Evolutionary conservation across 352 stramenopile species (phyloP).

Genomic region (Pythium dissimile): DNA sequence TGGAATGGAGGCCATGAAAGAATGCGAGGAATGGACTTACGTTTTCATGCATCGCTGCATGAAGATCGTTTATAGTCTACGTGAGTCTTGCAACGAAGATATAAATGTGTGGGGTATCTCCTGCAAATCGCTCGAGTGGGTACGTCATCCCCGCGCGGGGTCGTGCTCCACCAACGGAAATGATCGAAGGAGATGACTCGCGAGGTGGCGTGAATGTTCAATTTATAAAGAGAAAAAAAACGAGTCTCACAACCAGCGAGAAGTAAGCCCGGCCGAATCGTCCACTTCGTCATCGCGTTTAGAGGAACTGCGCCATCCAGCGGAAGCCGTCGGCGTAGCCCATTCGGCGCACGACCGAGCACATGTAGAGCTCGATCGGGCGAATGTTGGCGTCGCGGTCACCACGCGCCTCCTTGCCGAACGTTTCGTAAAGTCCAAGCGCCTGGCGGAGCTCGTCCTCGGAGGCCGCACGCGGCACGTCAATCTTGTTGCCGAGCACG

Average conservation of each 20-base stretch:
- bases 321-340: slow-evolving; percentile 96
- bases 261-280: neutral
- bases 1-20: too few relatives aligned
- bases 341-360: slow-evolving; percentile 98
- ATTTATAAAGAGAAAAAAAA: slow-evolving; percentile 1
- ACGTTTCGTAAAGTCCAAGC: slow-evolving; percentile 98
- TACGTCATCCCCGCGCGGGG: too few relatives aligned
- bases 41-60: too few relatives aligned
- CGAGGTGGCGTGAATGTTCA: slow-evolving; percentile 6
- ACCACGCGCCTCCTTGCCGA: slow-evolving; percentile 95
- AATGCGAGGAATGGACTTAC: too few relatives aligned
- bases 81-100: too few relatives aligned
- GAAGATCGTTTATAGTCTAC: too few relatives aligned
- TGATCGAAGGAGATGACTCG: neutral
- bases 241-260: neutral
- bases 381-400: slow-evolving; percentile 89
- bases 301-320: slow-evolving; percentile 90
- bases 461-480: slow-evolving; percentile 95
- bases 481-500: slow-evolving; percentile 99
- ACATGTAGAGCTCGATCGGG: slow-evolving; percentile 99
- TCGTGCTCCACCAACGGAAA: too few relatives aligned
- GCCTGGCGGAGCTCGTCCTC: slow-evolving; percentile 97
- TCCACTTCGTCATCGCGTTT: slow-evolving; percentile 25
- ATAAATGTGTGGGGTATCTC: too few relatives aligned
- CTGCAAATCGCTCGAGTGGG: too few relatives aligned